Evolutionary conservation across 257 asterid genomes (phyloP), one percentile per base, ranked within the genome.

Genomic region (Misopates orontium): DNA sequence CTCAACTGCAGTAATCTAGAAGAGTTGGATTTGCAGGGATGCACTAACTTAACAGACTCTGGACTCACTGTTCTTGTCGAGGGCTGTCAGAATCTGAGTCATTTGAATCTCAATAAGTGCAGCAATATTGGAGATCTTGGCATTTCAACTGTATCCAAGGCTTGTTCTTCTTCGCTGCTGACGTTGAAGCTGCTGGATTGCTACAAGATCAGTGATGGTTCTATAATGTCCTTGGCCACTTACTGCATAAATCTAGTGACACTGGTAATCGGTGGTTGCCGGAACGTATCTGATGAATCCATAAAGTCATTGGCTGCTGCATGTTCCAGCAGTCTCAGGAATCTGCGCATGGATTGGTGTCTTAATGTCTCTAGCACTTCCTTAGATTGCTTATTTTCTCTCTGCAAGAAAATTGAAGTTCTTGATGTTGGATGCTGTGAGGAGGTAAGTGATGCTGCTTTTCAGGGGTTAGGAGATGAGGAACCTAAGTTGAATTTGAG

Each of bases 341-440:
- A 65, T 73, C 87, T 93, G 56, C 85, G 96, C 23, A 93, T 93
- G 99, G 97, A 90, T 80, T 93, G 99, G 99, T 93, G 97, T 79
- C 73, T 80, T 65, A 87, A 86, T 40, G 69, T 87, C 42, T 81
- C 99, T 1, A 96, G 87, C 62, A 17, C 72, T 14, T 84, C 95
- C 25, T 32, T 93, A 68, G 84, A 73, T 45, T 71, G 80, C 74
- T 61, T 93, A 31, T 67, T 93, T 56, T 70, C 25, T 45, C 67
- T 79, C 23, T 93, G 99, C 77, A 68, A 54, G 74, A 82, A 84
- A 73, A 94, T 93, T 14, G 99, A 90, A 88, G 83, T 86, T 68
- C 95, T 93, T 28, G 96, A 90, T 66, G 81, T 93, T 59, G 95
- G 95, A 9, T 93, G 94, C 79, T 93, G 99, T 64, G 99, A 93